phyloP scores from a whole-genome alignment of 2,329 filamentous ascomycete genomes.

The Fusarium tupiense region DNA sequence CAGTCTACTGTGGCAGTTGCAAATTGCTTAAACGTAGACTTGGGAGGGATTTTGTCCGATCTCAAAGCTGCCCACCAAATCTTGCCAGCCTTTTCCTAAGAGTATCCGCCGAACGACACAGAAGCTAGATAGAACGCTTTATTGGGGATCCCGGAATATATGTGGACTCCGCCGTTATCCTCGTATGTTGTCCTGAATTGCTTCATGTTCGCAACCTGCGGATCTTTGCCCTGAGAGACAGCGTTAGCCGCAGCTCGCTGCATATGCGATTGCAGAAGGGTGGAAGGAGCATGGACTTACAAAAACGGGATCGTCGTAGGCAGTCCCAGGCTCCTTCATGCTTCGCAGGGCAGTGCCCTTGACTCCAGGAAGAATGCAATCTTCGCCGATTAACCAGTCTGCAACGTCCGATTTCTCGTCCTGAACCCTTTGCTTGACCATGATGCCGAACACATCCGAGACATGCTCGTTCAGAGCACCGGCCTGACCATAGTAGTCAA shows the following conservation, averaged over 20 bases:
- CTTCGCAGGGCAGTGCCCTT: constrained; percentile 62
- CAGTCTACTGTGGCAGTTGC: constrained; percentile 59
- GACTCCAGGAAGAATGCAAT: constrained; percentile 60
- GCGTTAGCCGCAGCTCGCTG: no score
- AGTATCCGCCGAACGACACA: constrained; percentile 60
- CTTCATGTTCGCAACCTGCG: constrained; percentile 60
- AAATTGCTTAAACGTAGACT: constrained; percentile 59
- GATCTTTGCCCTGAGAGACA: constrained; percentile 58
- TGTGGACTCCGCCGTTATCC: constrained; percentile 65
- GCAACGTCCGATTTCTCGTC: constrained; percentile 56
- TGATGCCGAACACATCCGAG: constrained; percentile 66
- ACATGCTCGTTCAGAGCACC: constrained; percentile 67
- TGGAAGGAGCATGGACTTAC: constrained; percentile 36
- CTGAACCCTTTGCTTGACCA: constrained; percentile 64
- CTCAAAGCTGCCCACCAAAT: constrained; percentile 63
- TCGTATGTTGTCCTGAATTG: constrained; percentile 52
- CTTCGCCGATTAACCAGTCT: constrained; percentile 66
- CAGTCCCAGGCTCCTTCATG: constrained; percentile 64
- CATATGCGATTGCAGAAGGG: neutral
- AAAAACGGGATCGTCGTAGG: constrained; percentile 62
- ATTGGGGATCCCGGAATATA: constrained; percentile 67
- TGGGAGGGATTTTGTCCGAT: constrained; percentile 52
- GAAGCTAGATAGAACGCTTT: constrained; percentile 63
- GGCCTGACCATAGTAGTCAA: constrained; percentile 61
- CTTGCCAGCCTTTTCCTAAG: constrained; percentile 63